Conservation (phyloP, 257 asterid genomes). For the Asclepias syriaca region DNA sequence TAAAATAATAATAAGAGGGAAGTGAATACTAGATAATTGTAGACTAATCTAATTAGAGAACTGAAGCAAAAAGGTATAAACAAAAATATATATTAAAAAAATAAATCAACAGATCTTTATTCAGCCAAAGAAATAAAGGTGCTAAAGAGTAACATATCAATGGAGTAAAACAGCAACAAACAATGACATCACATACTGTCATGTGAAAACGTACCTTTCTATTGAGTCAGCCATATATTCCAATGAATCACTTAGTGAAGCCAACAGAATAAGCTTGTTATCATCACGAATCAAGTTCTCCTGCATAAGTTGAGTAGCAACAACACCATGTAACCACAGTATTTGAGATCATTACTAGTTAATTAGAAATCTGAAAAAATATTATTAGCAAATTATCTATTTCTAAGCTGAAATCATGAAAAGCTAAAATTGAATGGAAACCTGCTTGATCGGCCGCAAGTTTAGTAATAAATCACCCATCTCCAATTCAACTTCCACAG, state of each 20-base stretch:
- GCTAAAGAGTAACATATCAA: not conserved
- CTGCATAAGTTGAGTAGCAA: conserved; percentile 36
- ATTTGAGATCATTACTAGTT: not conserved
- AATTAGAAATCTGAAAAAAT: not conserved
- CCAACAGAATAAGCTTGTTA: conserved; percentile 82
- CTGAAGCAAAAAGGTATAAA: not conserved
- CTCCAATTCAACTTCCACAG: conserved; percentile 62
- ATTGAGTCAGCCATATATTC: conserved; percentile 94
- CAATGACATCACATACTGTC: not conserved
- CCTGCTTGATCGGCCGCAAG: conserved; percentile 96
- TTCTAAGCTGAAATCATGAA: not conserved
- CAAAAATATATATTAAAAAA: not conserved
- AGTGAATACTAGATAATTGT: not conserved
- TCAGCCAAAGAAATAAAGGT: not conserved
- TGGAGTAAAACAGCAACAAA: not conserved
- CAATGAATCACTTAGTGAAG: conserved; percentile 94
- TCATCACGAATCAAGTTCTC: conserved; percentile 96
- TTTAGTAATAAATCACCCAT: conserved; percentile 62
- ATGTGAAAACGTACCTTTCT: conserved; percentile 67
- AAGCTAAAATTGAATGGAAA: conserved; percentile 25
- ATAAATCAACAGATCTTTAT: not conserved
- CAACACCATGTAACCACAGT: not conserved
- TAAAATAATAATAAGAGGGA: no score
- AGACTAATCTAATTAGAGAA: not conserved
- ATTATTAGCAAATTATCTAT: not conserved